Percentiles rank a stretch among this genome's conserved stretches.
Evolutionary conservation across 2,329 filamentous ascomycete genomes (phyloP).

Genomic region (Hymenoscyphus infarciens): DNA sequence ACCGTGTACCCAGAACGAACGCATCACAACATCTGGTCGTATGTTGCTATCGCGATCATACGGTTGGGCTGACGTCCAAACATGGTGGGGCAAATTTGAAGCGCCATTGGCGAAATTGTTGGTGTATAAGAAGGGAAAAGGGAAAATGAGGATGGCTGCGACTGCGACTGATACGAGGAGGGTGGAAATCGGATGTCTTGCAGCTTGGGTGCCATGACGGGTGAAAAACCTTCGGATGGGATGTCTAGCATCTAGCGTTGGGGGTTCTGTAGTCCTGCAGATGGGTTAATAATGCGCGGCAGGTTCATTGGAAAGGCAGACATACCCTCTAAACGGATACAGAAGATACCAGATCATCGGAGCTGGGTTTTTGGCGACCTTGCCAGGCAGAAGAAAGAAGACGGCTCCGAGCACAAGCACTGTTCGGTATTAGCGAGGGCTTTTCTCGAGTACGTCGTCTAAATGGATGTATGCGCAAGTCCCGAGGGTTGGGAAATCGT

Average conservation of each 20-base stretch:
- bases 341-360: slow-evolving; percentile 73
- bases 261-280: slow-evolving; percentile 69
- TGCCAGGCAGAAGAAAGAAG: slow-evolving; percentile 20
- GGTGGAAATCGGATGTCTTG: slow-evolving; percentile 70
- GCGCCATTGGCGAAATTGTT: slow-evolving; percentile 68
- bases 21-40: slow-evolving; percentile 71
- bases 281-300: slow-evolving; percentile 12
- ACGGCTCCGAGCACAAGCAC: slow-evolving; percentile 19
- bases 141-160: slow-evolving; percentile 68
- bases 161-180: slow-evolving; percentile 70
- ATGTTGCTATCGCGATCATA: slow-evolving; percentile 49
- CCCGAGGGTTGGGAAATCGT: neutral
- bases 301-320: slow-evolving; percentile 21
- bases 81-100: slow-evolving; percentile 71
- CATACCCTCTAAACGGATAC: slow-evolving; percentile 70
- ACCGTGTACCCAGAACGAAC: slow-evolving; percentile 77
- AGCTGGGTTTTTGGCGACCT: slow-evolving; percentile 21
- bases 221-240: slow-evolving; percentile 62
- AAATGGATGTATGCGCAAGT: neutral
- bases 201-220: slow-evolving; percentile 66
- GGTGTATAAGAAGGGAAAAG: slow-evolving; percentile 71
- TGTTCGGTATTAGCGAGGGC: slow-evolving; percentile 4
- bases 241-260: slow-evolving; percentile 59
- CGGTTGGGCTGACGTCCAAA: slow-evolving; percentile 72
- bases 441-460: neutral